Evolutionary conservation across 768 basidiomycete species (phyloP).

Genomic region (Psilocybe subaeruginosa): DNA sequence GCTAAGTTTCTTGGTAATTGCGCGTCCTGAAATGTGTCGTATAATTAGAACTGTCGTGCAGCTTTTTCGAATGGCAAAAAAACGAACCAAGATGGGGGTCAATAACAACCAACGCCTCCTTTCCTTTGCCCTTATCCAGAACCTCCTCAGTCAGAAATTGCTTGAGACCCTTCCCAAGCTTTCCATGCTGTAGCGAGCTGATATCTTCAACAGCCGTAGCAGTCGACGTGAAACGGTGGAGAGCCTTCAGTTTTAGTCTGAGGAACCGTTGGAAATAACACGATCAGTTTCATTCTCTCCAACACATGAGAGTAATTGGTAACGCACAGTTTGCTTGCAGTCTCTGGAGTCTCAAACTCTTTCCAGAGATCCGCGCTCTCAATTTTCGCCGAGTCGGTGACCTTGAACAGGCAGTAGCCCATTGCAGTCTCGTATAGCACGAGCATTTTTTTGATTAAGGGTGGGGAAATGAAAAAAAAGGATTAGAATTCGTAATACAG

Average conservation of each 20-base stretch:
- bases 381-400: constrained; percentile 86
- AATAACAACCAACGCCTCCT: constrained; percentile 82
- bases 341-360: constrained; percentile 92
- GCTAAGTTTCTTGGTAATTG: constrained; percentile 92
- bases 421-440: constrained; percentile 96
- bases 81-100: constrained; percentile 88
- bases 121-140: constrained; percentile 87
- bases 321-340: constrained; percentile 88
- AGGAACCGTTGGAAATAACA: constrained; percentile 11
- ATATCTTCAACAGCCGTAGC: constrained; percentile 97
- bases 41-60: background rate
- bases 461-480: constrained; percentile 6
- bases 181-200: constrained; percentile 89
- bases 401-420: constrained; percentile 98
- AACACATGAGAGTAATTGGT: background rate
- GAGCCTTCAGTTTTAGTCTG: constrained; percentile 91
- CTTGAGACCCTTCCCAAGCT: constrained; percentile 90
- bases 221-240: constrained; percentile 96
- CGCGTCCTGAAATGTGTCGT: constrained; percentile 52
- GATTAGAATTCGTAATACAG: background rate
- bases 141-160: constrained; percentile 90
- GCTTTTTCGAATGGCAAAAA: background rate
- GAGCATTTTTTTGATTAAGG: constrained; percentile 64
- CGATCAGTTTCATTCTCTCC: constrained; percentile 9
- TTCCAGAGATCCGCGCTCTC: constrained; percentile 85